phyloP scores from a whole-genome alignment of 31 red algal genomes.

The Asparagopsis taxiformis region DNA sequence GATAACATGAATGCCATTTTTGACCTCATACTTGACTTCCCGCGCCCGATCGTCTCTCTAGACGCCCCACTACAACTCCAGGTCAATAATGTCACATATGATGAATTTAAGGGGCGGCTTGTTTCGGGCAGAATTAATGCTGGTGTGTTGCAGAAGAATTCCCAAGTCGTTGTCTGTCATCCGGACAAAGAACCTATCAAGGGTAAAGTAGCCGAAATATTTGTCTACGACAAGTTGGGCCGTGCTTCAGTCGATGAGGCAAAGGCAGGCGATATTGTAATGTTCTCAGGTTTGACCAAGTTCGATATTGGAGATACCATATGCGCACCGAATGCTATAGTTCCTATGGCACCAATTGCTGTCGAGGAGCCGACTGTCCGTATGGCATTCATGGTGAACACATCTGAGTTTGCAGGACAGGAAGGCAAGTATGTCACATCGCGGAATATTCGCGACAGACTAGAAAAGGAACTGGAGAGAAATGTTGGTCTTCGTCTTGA shows the following conservation, averaged over 20 bases:
- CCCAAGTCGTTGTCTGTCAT: slow-evolving; percentile 67
- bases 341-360: slow-evolving; percentile 69
- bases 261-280: slow-evolving; percentile 91
- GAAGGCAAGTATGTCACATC: slow-evolving; percentile 96
- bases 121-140: slow-evolving; percentile 79
- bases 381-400: slow-evolving; percentile 95
- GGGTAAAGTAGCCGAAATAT: slow-evolving; percentile 79
- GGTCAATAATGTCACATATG: slow-evolving; percentile 86
- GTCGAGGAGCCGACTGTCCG: slow-evolving; percentile 96
- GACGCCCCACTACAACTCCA: slow-evolving; percentile 82
- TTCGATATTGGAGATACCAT: slow-evolving; percentile 95
- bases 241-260: slow-evolving; percentile 60
- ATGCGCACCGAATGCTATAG: slow-evolving; percentile 44
- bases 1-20: slow-evolving; percentile 85
- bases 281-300: slow-evolving; percentile 66
- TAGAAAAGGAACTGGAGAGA: slow-evolving; percentile 80
- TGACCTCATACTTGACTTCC: slow-evolving; percentile 78
- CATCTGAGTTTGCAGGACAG: slow-evolving; percentile 90
- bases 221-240: slow-evolving; percentile 90
- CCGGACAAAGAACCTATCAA: slow-evolving; percentile 49
- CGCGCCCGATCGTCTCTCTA: slow-evolving; percentile 58
- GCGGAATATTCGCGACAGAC: slow-evolving; percentile 85
- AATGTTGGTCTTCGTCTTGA: slow-evolving; percentile 86
- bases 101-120: slow-evolving; percentile 93
- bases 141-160: slow-evolving; percentile 51